phyloP scores from a whole-genome alignment of 257 asterid species.

The Ilex asprella region DNA sequence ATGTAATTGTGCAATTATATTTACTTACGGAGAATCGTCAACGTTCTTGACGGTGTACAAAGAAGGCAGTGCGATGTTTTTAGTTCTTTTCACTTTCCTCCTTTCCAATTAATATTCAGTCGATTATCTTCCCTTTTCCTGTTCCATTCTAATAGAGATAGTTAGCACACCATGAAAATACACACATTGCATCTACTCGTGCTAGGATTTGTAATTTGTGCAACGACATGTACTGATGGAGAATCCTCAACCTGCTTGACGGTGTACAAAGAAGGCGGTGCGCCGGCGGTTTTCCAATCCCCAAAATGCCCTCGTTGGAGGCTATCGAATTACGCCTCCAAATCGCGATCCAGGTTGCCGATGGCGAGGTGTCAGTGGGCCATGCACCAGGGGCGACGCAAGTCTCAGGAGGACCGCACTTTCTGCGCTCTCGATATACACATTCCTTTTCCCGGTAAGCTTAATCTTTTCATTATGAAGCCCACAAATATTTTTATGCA shows the following conservation, averaged over 20 bases:
- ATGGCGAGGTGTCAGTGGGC: constrained; percentile 60
- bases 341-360: constrained; percentile 23
- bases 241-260: constrained; percentile 78
- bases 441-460: constrained; percentile 74
- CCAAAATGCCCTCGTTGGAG: constrained; percentile 98
- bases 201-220: constrained; percentile 32
- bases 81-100: too few species aligned
- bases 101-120: too few species aligned
- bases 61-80: too few species aligned
- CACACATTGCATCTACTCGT: not conserved
- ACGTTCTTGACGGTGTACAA: too few species aligned
- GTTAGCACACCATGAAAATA: not conserved
- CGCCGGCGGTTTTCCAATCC: constrained; percentile 89
- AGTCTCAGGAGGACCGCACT: constrained; percentile 82
- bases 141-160: too few species aligned
- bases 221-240: constrained; percentile 28
- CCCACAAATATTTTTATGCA: too few species aligned
- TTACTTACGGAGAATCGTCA: too few species aligned
- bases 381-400: constrained; percentile 80
- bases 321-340: constrained; percentile 36
- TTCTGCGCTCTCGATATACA: constrained; percentile 67
- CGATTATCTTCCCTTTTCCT: too few species aligned
- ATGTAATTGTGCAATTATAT: too few species aligned
- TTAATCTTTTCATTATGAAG: not conserved
- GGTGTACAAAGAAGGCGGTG: constrained; percentile 90